Percentiles rank a stretch among this genome's conserved stretches.
phyloP scores from a whole-genome alignment of 495 filamentous ascomycete genomes.

The Cenococcum geophilum region DNA sequence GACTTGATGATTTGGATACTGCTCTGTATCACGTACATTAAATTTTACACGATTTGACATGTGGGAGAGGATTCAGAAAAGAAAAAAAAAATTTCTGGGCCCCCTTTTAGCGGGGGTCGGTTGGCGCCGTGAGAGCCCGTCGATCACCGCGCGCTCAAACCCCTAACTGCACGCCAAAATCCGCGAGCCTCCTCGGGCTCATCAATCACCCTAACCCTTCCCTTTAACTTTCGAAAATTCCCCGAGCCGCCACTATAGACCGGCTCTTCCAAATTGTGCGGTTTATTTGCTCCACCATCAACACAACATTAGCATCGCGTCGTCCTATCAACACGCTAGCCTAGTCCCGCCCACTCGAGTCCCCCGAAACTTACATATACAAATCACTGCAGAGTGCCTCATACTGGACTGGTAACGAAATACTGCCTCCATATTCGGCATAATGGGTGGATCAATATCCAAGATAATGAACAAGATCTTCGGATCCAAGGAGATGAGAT shows the following conservation, averaged over 20 bases:
- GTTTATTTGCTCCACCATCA: neutral
- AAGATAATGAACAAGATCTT: constrained; percentile 97
- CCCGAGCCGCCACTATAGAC: neutral
- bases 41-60: no score
- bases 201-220: neutral
- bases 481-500: constrained; percentile 96
- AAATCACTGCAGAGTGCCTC: neutral
- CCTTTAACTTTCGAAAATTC: neutral
- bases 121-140: neutral
- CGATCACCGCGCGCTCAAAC: neutral
- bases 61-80: no score
- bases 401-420: neutral
- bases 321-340: constrained; percentile 14
- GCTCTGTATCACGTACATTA: no score
- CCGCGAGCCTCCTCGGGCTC: neutral
- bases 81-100: neutral
- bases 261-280: neutral
- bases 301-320: neutral
- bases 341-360: constrained; percentile 7
- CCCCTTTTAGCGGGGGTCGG: neutral
- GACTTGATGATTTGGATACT: no score
- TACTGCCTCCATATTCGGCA: neutral
- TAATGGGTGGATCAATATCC: constrained; percentile 73
- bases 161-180: neutral
- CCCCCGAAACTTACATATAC: neutral